These are phyloP conservation scores for Nyssa sinensis DNA, from an alignment of 148 eudicot genomes.

Conservation along the genomic window DNA sequence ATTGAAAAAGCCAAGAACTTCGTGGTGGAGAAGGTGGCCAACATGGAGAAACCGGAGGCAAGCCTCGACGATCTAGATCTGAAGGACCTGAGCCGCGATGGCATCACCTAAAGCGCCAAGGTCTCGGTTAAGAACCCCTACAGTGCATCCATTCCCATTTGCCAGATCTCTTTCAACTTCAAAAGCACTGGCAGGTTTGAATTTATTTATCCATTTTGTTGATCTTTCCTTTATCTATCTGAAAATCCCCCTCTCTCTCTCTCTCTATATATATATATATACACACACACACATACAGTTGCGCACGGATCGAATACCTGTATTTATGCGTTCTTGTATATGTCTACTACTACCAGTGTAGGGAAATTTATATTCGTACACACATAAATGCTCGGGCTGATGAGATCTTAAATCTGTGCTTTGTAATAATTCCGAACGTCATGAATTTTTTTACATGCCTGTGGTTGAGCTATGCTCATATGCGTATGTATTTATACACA, in stretches of 20 bases:
- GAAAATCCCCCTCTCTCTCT: neutral
- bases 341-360: too few relatives aligned
- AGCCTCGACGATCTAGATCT: conserved; percentile 51
- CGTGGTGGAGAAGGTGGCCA: conserved; percentile 48
- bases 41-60: conserved; percentile 65
- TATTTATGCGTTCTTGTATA: too few relatives aligned
- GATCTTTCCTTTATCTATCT: neutral
- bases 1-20: conserved; percentile 56
- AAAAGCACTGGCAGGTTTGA: conserved; percentile 53
- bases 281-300: too few relatives aligned
- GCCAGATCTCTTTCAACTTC: conserved; percentile 54
- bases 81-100: conserved; percentile 37
- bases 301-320: too few relatives aligned
- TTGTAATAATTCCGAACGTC: too few relatives aligned
- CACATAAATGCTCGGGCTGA: too few relatives aligned
- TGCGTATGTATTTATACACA: neutral
- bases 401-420: too few relatives aligned
- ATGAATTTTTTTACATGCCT: too few relatives aligned
- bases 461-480: too few relatives aligned
- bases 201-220: neutral
- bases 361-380: too few relatives aligned
- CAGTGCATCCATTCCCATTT: conserved; percentile 55
- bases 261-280: too few relatives aligned
- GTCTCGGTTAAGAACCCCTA: conserved; percentile 63
- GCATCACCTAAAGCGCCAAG: conserved; percentile 51